phyloP scores from a whole-genome alignment of 768 basidiomycete species.

The Termitomyces sp. region DNA sequence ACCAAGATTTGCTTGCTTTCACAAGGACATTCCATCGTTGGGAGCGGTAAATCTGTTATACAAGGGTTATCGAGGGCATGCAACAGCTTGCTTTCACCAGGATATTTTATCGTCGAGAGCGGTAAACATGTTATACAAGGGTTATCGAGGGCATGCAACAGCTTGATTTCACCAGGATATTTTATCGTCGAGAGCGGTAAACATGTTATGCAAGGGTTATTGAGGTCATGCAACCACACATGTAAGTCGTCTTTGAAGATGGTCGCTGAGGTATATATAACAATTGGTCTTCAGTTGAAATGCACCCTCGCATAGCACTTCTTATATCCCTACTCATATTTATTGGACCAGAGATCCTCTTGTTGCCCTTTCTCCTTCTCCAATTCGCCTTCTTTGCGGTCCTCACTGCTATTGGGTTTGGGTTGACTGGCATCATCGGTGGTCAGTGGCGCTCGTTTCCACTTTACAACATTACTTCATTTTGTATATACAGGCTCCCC shows the following conservation, averaged over 20 bases:
- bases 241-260: neutral
- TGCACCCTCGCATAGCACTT: neutral
- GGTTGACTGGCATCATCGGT: neutral
- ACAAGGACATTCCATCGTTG: neutral
- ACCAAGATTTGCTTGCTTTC: neutral
- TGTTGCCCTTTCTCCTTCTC: neutral
- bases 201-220: neutral
- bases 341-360: conserved; percentile 3
- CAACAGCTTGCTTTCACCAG: neutral
- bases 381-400: neutral
- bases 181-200: too few species aligned
- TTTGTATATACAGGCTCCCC: neutral
- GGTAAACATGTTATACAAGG: neutral
- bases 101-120: too few species aligned
- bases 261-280: neutral
- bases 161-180: neutral
- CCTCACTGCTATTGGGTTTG: neutral
- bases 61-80: too few species aligned
- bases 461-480: neutral
- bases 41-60: too few species aligned
- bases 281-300: conserved; percentile 1
- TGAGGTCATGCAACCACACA: neutral
- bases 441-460: neutral
- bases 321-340: conserved; percentile 1
- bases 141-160: too few species aligned